Evolutionary conservation across 257 asterid genomes (phyloP).

Genomic region (Forsythia suspensa): DNA sequence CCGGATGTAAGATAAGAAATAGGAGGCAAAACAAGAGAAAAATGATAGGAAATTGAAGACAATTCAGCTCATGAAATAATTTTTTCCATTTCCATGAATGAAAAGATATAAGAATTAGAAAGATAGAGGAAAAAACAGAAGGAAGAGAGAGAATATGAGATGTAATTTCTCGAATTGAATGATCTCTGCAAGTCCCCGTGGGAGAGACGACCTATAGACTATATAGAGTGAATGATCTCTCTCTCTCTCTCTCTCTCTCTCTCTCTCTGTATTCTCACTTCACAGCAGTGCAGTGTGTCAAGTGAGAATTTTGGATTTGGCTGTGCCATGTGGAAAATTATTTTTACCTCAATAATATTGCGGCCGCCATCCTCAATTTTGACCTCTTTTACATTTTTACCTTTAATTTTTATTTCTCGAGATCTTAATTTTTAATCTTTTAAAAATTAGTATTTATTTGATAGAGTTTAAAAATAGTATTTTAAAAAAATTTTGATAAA

Average conservation of each 20-base stretch:
- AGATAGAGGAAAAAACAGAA: not conserved
- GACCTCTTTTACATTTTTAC: too few relatives aligned
- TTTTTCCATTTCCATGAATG: not conserved
- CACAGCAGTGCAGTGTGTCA: not conserved
- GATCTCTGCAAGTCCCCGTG: conserved; percentile 54
- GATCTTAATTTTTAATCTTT: too few relatives aligned
- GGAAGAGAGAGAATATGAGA: conserved; percentile 6
- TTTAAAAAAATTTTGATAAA: too few relatives aligned
- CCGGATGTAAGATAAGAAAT: not conserved
- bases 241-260: not conserved
- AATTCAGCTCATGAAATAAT: not conserved
- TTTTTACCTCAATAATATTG: too few relatives aligned
- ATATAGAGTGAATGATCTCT: not conserved
- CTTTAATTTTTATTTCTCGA: too few relatives aligned
- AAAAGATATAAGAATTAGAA: conserved; percentile 12
- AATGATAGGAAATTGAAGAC: not conserved
- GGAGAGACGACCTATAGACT: conserved; percentile 29
- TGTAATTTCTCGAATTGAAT: conserved; percentile 29
- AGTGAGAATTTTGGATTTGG: too few relatives aligned
- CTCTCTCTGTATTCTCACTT: conserved; percentile 23
- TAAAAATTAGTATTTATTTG: too few relatives aligned
- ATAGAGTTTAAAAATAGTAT: too few relatives aligned
- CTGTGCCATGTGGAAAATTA: too few relatives aligned
- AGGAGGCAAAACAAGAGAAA: conserved; percentile 14
- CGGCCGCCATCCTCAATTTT: too few relatives aligned